phyloP scores from a whole-genome alignment of 169 alveolate species.

The Besnoitia besnoiti region DNA sequence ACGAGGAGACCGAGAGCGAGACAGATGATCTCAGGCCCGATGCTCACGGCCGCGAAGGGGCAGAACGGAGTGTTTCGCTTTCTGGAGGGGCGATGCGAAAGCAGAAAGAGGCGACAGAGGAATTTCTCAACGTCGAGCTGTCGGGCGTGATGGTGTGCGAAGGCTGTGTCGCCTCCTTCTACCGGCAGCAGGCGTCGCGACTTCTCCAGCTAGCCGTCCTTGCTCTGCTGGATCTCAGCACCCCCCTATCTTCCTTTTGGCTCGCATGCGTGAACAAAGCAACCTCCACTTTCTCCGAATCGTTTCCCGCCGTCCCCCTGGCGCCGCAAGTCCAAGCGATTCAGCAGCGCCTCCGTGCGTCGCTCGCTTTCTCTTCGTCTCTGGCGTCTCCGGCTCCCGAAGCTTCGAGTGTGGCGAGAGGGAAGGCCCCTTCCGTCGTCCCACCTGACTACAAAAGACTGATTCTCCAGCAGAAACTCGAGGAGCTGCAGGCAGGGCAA shows the following conservation, averaged over 20 bases:
- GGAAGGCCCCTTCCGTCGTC: neutral
- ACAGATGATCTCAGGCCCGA: neutral
- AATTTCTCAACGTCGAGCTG: slow-evolving; percentile 35
- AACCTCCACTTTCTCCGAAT: neutral
- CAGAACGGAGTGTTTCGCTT: neutral
- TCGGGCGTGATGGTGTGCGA: slow-evolving; percentile 55
- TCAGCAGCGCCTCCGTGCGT: neutral
- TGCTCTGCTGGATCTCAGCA: slow-evolving; percentile 51
- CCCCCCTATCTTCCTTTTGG: slow-evolving; percentile 64
- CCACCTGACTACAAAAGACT: neutral
- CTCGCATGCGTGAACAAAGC: slow-evolving; percentile 42
- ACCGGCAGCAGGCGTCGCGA: slow-evolving; percentile 59
- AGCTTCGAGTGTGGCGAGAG: neutral
- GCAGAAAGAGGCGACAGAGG: neutral
- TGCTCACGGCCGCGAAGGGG: neutral
- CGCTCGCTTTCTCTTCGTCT: neutral
- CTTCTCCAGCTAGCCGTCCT: slow-evolving; percentile 58
- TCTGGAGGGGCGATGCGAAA: slow-evolving; percentile 7
- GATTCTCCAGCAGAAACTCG: neutral
- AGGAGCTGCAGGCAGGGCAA: neutral
- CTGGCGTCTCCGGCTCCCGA: neutral
- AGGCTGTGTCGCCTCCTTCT: slow-evolving; percentile 56
- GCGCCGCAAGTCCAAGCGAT: neutral
- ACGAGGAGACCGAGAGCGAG: neutral
- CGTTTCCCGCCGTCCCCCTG: neutral